Conservation (phyloP, 83 land plant species). For the Thuja plicata region DNA sequence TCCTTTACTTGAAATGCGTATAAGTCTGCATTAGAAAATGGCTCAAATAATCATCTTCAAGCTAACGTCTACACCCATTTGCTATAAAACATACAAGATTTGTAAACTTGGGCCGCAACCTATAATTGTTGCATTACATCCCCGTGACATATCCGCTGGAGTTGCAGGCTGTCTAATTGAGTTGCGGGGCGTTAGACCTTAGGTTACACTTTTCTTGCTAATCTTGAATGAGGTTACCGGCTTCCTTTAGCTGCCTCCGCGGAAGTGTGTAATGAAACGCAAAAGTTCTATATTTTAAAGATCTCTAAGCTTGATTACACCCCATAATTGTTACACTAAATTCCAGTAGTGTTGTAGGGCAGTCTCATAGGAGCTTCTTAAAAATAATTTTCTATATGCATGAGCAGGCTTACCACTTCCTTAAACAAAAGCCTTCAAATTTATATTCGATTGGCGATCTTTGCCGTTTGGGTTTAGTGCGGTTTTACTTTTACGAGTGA, state of each 20-base stretch:
- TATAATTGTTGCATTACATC: background rate
- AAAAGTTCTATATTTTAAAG: no score
- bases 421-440: background rate
- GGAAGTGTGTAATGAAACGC: no score
- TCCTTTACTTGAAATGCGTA: background rate
- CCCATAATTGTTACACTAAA: background rate
- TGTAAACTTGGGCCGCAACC: background rate
- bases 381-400: background rate
- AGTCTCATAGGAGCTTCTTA: background rate
- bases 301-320: background rate
- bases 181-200: background rate
- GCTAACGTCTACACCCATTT: background rate
- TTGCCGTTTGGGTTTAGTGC: background rate
- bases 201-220: no score
- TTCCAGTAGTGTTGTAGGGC: background rate
- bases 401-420: background rate
- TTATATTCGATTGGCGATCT: background rate
- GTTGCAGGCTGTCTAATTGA: background rate
- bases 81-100: background rate
- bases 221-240: no score
- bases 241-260: no score
- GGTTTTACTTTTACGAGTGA: background rate
- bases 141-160: background rate
- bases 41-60: background rate
- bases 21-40: background rate